Evolutionary conservation across 768 basidiomycete species (phyloP), one percentile per base, ranked within the genome.

Genomic region (Naganishia friedmannii): DNA sequence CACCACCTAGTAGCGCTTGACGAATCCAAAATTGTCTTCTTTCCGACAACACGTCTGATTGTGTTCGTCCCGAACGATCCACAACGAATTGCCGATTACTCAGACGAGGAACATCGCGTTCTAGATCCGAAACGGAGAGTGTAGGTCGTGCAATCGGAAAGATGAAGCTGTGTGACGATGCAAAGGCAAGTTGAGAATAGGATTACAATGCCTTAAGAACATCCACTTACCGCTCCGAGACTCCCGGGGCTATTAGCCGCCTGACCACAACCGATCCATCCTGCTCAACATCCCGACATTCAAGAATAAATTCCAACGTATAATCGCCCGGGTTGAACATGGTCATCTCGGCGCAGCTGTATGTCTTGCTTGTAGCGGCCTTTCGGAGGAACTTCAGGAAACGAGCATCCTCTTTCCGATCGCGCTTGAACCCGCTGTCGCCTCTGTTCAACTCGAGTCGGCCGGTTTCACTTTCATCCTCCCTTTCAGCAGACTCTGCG

Each of bases 191-290:
- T 23, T 28, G 2, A 15, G 17, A 23, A 34, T n/a, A 15, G 45
- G 45, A n/a, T n/a, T n/a, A n/a, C n/a, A n/a, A n/a, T n/a, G n/a
- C n/a, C n/a, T n/a, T n/a, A n/a, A n/a, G n/a, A n/a, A n/a, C n/a
- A n/a, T 70, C 46, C 12, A 73, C 86, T 70, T 75, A 89, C 92
- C 92, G 85, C 55, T 88, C 87, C 15, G 89, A 93, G 3, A 91
- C 90, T 6, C 93, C 93, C 48, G 93, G 93, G 0, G 93, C 87
- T n/a, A 95, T 88, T 13, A 88, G 84, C 19, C 86, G 85, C 0
- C 85, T 84, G 5, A 70, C 68, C 0, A 66, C 17, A 13, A 76
- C 58, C 5, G 32, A 17, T 15, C 46, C 72, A 31, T 39, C 42
- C 51, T 34, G 60, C 45, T 68, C 39, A 29, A 55, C 37, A 23